Evolutionary conservation across 495 filamentous ascomycete species (phyloP).

Genomic region (Cairneyella variabilis): DNA sequence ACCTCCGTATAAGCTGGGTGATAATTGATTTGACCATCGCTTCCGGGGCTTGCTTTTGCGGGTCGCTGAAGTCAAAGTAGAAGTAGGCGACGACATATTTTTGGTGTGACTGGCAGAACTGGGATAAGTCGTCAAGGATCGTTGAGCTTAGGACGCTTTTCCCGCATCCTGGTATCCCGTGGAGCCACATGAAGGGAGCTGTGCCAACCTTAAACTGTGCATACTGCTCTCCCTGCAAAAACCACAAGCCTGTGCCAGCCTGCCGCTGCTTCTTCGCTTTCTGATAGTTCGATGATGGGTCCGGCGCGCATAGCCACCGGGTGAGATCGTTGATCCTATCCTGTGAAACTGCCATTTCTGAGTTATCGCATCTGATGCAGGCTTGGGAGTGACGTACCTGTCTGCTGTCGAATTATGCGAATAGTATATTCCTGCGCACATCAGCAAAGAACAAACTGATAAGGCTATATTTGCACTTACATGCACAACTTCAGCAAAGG

Average conservation of each 20-base stretch:
- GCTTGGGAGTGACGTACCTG: too few species aligned
- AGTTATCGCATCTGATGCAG: too few species aligned
- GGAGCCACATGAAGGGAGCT: constrained; percentile 29
- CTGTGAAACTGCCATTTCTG: too few species aligned
- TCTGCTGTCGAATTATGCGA: too few species aligned
- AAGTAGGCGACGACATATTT: constrained; percentile 19
- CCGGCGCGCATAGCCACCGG: constrained; percentile 25
- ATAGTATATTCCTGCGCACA: too few species aligned
- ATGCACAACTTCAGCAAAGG: too few species aligned
- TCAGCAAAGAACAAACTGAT: too few species aligned
- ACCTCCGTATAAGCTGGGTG: not conserved
- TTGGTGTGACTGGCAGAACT: not conserved
- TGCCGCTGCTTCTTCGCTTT: constrained; percentile 14
- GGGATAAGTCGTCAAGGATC: constrained; percentile 25
- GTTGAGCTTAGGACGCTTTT: constrained; percentile 33
- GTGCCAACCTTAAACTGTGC: constrained; percentile 20
- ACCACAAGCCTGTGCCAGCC: constrained; percentile 27
- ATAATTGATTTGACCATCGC: constrained; percentile 7
- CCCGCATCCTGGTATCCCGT: constrained; percentile 34
- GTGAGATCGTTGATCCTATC: too few species aligned
- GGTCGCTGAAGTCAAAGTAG: constrained; percentile 32
- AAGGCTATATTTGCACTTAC: too few species aligned
- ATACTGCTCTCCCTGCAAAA: constrained; percentile 23
- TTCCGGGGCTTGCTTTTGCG: constrained; percentile 19
- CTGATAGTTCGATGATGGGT: constrained; percentile 25